Conservation (phyloP, 148 eudicot species). For the Rhododendron vialii region DNA sequence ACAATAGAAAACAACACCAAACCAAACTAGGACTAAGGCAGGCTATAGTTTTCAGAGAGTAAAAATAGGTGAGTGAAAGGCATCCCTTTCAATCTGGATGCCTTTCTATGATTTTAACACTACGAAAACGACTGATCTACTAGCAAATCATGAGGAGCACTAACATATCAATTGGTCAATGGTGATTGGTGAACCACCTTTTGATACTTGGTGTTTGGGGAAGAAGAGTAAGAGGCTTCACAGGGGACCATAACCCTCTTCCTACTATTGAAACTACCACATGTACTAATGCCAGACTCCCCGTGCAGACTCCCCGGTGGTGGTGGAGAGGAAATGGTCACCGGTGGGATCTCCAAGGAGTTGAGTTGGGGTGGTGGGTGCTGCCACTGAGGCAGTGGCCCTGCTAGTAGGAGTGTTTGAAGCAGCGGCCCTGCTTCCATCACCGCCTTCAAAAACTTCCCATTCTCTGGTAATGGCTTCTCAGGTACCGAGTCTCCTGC, state of each 20-base stretch:
- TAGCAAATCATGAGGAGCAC: slow-evolving; percentile 11
- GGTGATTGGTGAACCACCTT: slow-evolving; percentile 7
- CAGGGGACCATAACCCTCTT: slow-evolving; percentile 30
- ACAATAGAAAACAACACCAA: not conserved
- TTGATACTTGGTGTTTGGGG: slow-evolving; percentile 19
- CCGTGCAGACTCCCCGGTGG: slow-evolving; percentile 8
- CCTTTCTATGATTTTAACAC: not conserved
- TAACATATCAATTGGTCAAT: not conserved
- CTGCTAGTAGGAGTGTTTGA: slow-evolving; percentile 72
- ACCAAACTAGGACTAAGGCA: slow-evolving; percentile 1
- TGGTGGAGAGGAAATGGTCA: slow-evolving; percentile 32
- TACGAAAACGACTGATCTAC: slow-evolving; percentile 12
- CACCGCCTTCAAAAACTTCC: slow-evolving; percentile 74
- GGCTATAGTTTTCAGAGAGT: not conserved
- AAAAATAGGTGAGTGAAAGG: not conserved
- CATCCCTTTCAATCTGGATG: not conserved
- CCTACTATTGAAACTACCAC: slow-evolving; percentile 18
- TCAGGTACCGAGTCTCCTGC: slow-evolving; percentile 23
- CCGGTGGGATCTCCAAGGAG: slow-evolving; percentile 71
- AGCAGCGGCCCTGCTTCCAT: slow-evolving; percentile 92
- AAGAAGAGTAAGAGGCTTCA: slow-evolving; percentile 34
- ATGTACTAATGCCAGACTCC: slow-evolving; percentile 20
- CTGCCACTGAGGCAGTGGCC: slow-evolving; percentile 88
- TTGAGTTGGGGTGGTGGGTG: slow-evolving; percentile 82
- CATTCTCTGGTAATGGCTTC: slow-evolving; percentile 71